Percentiles rank a stretch among this genome's conserved stretches.
These are phyloP conservation scores for Cyamopsis tetragonoloba DNA, from an alignment of 306 rosid species.

Conservation along the genomic window DNA sequence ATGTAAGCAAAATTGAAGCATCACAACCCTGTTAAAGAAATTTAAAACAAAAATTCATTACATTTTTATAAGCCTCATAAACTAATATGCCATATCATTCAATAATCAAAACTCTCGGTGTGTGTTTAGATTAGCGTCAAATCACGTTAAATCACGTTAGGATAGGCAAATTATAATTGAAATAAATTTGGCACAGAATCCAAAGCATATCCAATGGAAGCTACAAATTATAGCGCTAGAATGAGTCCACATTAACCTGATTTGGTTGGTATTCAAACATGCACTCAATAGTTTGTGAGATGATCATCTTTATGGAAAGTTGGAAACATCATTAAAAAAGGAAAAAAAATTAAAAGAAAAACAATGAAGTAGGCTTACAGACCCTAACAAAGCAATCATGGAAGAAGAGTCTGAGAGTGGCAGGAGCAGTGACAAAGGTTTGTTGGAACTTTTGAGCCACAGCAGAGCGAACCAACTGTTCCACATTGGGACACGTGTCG, in stretches of 20 bases:
- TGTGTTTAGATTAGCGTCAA: too few species aligned
- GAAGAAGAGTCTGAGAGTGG: slow-evolving; percentile 78
- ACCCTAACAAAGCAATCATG: slow-evolving; percentile 79
- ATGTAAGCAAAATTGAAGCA: slow-evolving; percentile 57
- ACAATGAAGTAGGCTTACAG: background rate
- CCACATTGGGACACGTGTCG: slow-evolving; percentile 55
- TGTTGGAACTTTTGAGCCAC: slow-evolving; percentile 49
- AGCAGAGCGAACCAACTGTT: slow-evolving; percentile 53
- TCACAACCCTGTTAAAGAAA: slow-evolving; percentile 64
- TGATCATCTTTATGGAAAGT: background rate
- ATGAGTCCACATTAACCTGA: too few species aligned
- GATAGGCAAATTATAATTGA: too few species aligned
- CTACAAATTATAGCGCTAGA: too few species aligned
- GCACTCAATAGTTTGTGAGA: background rate
- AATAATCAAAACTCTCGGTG: too few species aligned
- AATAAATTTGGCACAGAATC: too few species aligned
- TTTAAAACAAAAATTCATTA: background rate
- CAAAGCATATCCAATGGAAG: too few species aligned
- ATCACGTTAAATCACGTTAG: too few species aligned
- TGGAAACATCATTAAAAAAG: background rate
- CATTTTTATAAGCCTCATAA: background rate
- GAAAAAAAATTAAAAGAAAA: background rate
- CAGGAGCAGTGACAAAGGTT: slow-evolving; percentile 68
- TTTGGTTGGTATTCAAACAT: too few species aligned
- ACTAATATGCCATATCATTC: background rate